phyloP scores from a whole-genome alignment of 202 grass and related monocot genomes.

The Brachypodium distachyon region DNA sequence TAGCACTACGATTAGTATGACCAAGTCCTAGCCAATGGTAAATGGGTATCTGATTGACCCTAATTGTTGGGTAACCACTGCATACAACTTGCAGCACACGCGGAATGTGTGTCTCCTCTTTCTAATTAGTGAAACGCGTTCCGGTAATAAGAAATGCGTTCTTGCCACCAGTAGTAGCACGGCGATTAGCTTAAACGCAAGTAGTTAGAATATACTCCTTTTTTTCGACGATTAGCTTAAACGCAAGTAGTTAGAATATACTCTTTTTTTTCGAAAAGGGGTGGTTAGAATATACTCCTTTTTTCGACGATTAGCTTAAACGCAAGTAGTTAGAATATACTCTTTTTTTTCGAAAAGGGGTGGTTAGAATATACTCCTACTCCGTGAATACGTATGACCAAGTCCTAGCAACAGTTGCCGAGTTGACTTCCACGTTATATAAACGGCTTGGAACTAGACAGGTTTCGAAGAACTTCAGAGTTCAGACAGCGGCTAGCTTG shows the following conservation, averaged over 20 bases:
- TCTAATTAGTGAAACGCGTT: background rate
- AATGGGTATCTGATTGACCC: background rate
- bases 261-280: too few relatives aligned
- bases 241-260: background rate
- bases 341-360: too few relatives aligned
- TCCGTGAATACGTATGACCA: too few relatives aligned
- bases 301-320: background rate
- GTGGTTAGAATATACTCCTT: too few relatives aligned
- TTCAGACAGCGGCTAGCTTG: background rate
- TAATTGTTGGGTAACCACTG: background rate
- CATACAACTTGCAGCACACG: background rate
- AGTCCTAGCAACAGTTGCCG: background rate
- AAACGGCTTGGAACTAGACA: background rate
- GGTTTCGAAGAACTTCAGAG: background rate
- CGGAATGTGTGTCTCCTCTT: background rate
- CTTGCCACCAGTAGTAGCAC: background rate
- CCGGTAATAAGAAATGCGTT: background rate
- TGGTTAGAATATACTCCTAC: background rate
- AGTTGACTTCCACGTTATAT: conserved; percentile 3
- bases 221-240: background rate
- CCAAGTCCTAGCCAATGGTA: background rate
- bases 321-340: background rate
- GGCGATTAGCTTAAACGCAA: background rate
- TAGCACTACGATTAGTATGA: background rate
- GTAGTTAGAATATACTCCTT: background rate